Conservation (phyloP, 2,329 filamentous ascomycete genomes). For the Mycogone perniciosa region DNA sequence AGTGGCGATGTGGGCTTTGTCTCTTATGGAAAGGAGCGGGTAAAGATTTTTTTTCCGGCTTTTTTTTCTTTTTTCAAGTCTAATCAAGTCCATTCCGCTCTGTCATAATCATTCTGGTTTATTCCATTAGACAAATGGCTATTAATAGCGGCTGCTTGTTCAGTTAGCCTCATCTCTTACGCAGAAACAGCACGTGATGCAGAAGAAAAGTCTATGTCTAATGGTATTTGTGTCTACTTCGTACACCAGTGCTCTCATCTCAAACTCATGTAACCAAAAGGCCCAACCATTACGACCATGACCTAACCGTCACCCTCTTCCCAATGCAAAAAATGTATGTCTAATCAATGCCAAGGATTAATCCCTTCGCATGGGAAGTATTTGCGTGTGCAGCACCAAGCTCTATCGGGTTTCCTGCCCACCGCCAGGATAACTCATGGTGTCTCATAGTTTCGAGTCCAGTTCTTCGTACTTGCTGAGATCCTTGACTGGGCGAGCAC, state of each 20-base stretch:
- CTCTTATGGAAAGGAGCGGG: too few species aligned
- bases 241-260: neutral
- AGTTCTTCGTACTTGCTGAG: slow-evolving; percentile 80
- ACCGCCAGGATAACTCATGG: neutral
- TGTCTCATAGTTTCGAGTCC: slow-evolving; percentile 64
- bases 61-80: too few species aligned
- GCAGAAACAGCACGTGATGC: neutral
- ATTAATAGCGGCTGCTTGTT: too few species aligned
- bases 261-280: neutral
- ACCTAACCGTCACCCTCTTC: neutral
- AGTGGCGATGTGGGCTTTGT: too few species aligned
- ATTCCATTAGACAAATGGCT: too few species aligned
- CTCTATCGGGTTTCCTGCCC: slow-evolving; percentile 8
- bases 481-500: slow-evolving; percentile 65
- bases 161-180: too few species aligned
- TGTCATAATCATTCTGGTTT: too few species aligned
- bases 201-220: too few species aligned
- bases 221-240: too few species aligned
- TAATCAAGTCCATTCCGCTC: too few species aligned
- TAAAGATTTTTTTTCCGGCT: too few species aligned
- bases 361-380: slow-evolving; percentile 1
- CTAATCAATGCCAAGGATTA: neutral
- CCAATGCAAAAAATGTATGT: neutral
- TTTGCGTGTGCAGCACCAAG: slow-evolving; percentile 11
- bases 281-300: neutral